Evolutionary conservation across 768 basidiomycete species (phyloP).

Genomic region (Collybia sordida): DNA sequence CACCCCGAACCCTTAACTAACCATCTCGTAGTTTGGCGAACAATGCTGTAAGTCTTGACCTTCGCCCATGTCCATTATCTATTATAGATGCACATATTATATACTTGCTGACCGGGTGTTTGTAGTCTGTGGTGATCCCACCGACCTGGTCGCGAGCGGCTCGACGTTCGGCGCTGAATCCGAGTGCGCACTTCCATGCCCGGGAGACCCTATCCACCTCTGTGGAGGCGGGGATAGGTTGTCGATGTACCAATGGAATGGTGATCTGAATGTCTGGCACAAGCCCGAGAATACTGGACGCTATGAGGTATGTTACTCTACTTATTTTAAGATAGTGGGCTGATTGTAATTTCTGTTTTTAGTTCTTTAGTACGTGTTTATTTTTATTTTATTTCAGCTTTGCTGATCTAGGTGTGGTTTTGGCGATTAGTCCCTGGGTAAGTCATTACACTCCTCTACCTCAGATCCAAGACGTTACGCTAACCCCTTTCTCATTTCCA

Average conservation of each 20-base stretch:
- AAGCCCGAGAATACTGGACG: slow-evolving; percentile 62
- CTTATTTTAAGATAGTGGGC: background rate
- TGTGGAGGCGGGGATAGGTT: slow-evolving; percentile 63
- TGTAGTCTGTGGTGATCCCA: slow-evolving; percentile 69
- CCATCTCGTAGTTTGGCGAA: slow-evolving; percentile 46
- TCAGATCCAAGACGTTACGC: background rate
- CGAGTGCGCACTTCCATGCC: slow-evolving; percentile 55
- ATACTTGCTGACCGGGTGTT: too few relatives aligned
- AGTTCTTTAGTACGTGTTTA: slow-evolving; percentile 48
- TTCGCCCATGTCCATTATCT: too few relatives aligned
- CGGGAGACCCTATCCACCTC: slow-evolving; percentile 69
- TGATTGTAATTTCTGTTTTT: slow-evolving; percentile 5
- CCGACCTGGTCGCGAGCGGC: slow-evolving; percentile 44
- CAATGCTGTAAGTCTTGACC: slow-evolving; percentile 83
- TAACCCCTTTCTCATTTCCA: slow-evolving; percentile 24
- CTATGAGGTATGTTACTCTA: slow-evolving; percentile 69
- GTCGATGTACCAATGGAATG: slow-evolving; percentile 54
- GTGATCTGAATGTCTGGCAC: slow-evolving; percentile 58
- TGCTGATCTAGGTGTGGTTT: background rate
- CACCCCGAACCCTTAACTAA: background rate
- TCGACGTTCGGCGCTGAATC: slow-evolving; percentile 38
- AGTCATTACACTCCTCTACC: slow-evolving; percentile 15
- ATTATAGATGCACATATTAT: too few relatives aligned
- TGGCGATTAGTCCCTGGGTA: slow-evolving; percentile 45
- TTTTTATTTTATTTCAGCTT: background rate